Evolutionary conservation across 2,329 filamentous ascomycete genomes (phyloP).

Genomic region (Fusarium sp.): DNA sequence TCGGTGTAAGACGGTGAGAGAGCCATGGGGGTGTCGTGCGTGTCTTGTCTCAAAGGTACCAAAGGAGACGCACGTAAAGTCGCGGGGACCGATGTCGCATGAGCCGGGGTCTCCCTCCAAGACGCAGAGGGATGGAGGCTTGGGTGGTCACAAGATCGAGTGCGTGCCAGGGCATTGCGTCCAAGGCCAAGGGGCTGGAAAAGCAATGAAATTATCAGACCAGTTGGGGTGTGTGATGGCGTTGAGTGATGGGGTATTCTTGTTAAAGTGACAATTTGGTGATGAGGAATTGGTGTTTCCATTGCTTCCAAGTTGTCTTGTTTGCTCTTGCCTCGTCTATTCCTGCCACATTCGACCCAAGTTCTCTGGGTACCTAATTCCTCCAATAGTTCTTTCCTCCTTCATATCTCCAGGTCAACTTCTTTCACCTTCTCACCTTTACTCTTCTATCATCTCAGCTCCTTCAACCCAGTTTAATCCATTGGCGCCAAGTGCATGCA

Average conservation of each 20-base stretch:
- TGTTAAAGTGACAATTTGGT: background rate
- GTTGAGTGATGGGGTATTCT: background rate
- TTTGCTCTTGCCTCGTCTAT: slow-evolving; percentile 29
- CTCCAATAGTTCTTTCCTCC: background rate
- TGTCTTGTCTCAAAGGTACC: slow-evolving; percentile 1
- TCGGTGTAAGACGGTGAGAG: slow-evolving; percentile 42
- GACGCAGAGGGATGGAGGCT: slow-evolving; percentile 39
- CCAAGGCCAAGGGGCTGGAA: slow-evolving; percentile 22
- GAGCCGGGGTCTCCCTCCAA: slow-evolving; percentile 31
- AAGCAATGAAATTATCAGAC: slow-evolving; percentile 33
- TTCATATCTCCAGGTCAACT: background rate
- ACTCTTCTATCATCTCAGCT: background rate
- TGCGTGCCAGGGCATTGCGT: slow-evolving; percentile 35
- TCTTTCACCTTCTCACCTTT: background rate
- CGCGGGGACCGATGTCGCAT: slow-evolving; percentile 41
- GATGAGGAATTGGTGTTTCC: slow-evolving; percentile 18
- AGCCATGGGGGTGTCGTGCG: slow-evolving; percentile 1
- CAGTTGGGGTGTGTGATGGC: slow-evolving; percentile 9
- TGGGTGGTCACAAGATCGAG: slow-evolving; percentile 44
- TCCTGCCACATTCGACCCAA: background rate
- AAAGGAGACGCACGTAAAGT: slow-evolving; percentile 22
- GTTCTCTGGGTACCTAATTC: too few species aligned
- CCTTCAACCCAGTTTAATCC: background rate
- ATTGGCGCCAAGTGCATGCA: slow-evolving; percentile 1
- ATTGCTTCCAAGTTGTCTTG: slow-evolving; percentile 7